These are phyloP conservation scores for Wickerhamomyces kurtzmanii DNA, from an alignment of 805 yeast species.

Conservation along the genomic window DNA sequence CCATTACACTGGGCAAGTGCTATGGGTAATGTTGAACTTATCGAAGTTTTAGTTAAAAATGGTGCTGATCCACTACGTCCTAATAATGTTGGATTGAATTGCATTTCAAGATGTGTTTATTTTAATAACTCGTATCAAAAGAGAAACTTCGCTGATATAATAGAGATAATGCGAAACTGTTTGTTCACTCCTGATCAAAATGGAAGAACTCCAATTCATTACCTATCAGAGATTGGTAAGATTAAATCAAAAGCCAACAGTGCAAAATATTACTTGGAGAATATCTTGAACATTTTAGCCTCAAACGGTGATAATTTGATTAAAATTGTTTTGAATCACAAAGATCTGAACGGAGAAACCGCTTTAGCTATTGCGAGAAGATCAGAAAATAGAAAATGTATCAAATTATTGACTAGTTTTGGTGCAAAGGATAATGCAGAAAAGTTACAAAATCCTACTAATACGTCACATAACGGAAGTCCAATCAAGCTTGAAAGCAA, in stretches of 20 bases:
- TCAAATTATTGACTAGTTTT: constrained; percentile 29
- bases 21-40: constrained; percentile 55
- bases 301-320: constrained; percentile 32
- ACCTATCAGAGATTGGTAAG: constrained; percentile 45
- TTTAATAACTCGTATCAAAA: constrained; percentile 67
- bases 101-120: constrained; percentile 57
- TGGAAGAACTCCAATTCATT: constrained; percentile 69
- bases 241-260: constrained; percentile 37
- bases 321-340: constrained; percentile 58
- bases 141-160: constrained; percentile 45
- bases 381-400: constrained; percentile 35
- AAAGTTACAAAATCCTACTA: not conserved
- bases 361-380: constrained; percentile 72
- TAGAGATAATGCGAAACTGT: constrained; percentile 55
- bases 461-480: constrained; percentile 6
- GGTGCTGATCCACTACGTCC: constrained; percentile 51
- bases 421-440: constrained; percentile 31
- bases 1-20: constrained; percentile 84
- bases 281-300: constrained; percentile 33
- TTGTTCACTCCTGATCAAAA: constrained; percentile 62
- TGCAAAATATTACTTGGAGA: constrained; percentile 45
- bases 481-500: constrained; percentile 3
- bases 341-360: constrained; percentile 78
- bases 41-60: constrained; percentile 44
- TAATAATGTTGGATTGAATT: constrained; percentile 54